Percentiles rank a stretch among this genome's conserved stretches.
These are phyloP conservation scores for Oenanthe javanica DNA, from an alignment of 140 eudicot species.

Conservation along the genomic window DNA sequence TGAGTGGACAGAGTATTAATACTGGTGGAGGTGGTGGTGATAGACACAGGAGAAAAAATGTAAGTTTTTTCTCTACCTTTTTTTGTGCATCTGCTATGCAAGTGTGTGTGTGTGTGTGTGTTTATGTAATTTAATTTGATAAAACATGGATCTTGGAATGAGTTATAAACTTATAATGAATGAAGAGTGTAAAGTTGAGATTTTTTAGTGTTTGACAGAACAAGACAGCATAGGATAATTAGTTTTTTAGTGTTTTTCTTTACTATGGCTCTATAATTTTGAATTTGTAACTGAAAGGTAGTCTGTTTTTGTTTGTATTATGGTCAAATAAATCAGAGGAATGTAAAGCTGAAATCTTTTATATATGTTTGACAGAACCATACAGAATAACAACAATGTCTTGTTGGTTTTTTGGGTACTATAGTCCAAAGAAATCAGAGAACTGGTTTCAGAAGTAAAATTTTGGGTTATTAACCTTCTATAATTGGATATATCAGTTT, in stretches of 20 bases:
- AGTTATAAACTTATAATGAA: background rate
- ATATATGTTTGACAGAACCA: background rate
- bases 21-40: conserved; percentile 24
- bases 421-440: background rate
- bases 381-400: too few relatives aligned
- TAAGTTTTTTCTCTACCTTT: conserved; percentile 19
- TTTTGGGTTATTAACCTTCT: background rate
- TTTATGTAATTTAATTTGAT: background rate
- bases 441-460: background rate
- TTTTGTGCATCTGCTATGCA: background rate
- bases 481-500: background rate
- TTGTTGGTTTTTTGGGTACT: background rate
- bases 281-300: background rate
- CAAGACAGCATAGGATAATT: background rate
- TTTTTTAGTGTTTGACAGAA: background rate
- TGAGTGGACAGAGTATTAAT: conserved; percentile 38
- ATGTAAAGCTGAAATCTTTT: background rate
- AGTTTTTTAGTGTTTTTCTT: too few relatives aligned
- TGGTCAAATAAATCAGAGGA: background rate
- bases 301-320: background rate
- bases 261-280: background rate
- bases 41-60: conserved; percentile 48
- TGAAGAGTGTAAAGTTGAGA: background rate
- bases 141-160: background rate
- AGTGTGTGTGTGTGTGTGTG: background rate